phyloP scores from a whole-genome alignment of 345 rosid species.

The Salix brachista region DNA sequence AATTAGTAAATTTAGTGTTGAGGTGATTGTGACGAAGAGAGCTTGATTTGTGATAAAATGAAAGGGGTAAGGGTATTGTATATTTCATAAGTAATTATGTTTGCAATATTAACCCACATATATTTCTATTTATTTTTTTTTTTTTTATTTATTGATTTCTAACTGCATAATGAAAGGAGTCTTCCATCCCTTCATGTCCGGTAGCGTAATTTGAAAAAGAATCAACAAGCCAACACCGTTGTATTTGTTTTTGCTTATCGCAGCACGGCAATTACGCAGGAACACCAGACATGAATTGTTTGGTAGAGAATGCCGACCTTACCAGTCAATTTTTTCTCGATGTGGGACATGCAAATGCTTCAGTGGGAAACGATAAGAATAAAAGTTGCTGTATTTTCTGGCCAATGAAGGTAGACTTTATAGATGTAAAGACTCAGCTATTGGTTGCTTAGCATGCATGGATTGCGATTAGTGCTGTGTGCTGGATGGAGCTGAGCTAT shows the following conservation, averaged over 20 bases:
- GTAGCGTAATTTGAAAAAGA: background rate
- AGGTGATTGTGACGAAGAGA: too few species aligned
- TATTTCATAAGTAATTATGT: too few species aligned
- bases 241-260: background rate
- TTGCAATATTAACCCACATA: too few species aligned
- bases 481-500: background rate
- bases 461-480: conserved; percentile 1
- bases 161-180: too few species aligned
- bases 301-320: background rate
- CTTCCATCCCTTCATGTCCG: too few species aligned
- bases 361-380: conserved; percentile 16
- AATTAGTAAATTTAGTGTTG: too few species aligned
- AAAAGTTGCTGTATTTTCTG: background rate
- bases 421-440: background rate
- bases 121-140: too few species aligned
- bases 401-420: background rate
- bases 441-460: conserved; percentile 10
- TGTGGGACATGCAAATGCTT: conserved; percentile 5
- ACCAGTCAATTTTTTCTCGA: background rate
- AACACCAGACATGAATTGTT: background rate
- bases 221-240: background rate
- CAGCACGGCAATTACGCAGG: background rate
- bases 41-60: too few species aligned
- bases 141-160: too few species aligned
- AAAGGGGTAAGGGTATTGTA: too few species aligned